Conservation (phyloP, 163 green algal genomes). For the Smithsoniella earleae region DNA sequence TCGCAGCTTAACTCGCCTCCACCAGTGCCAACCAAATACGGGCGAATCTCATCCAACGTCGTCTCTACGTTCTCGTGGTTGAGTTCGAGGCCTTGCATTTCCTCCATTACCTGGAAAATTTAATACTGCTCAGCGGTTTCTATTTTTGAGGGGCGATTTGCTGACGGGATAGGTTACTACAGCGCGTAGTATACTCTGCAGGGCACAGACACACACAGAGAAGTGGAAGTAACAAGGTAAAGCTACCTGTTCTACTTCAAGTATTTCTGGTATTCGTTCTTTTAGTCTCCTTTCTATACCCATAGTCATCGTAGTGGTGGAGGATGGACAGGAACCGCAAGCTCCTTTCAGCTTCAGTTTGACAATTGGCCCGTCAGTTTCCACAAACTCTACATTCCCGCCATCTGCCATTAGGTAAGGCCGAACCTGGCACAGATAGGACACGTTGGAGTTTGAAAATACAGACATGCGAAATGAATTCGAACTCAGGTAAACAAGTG, state of each 20-base stretch:
- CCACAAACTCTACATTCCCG: conserved; percentile 95
- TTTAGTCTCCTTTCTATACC: conserved; percentile 89
- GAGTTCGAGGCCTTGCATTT: conserved; percentile 76
- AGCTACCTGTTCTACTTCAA: conserved; percentile 91
- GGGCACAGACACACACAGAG: not conserved
- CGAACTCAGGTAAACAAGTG: not conserved
- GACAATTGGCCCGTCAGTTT: conserved; percentile 77
- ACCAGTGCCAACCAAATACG: conserved; percentile 92
- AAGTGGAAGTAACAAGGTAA: too few relatives aligned
- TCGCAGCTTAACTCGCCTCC: conserved; percentile 82
- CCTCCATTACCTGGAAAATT: conserved; percentile 57
- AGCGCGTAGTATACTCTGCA: not conserved
- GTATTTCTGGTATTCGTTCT: conserved; percentile 86
- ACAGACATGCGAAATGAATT: not conserved
- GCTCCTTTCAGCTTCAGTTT: conserved; percentile 80
- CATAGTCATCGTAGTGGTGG: conserved; percentile 95
- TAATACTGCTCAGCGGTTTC: too few relatives aligned
- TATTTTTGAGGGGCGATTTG: not conserved
- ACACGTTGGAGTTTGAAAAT: not conserved
- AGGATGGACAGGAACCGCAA: conserved; percentile 89
- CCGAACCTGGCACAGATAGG: conserved; percentile 53
- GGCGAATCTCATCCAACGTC: conserved; percentile 85
- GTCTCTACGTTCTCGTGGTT: conserved; percentile 84
- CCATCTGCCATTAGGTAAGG: conserved; percentile 97
- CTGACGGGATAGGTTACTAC: not conserved